Evolutionary conservation across 768 basidiomycete species (phyloP), one percentile per base, ranked within the genome.

Genomic region (Lactarius evosmus): DNA sequence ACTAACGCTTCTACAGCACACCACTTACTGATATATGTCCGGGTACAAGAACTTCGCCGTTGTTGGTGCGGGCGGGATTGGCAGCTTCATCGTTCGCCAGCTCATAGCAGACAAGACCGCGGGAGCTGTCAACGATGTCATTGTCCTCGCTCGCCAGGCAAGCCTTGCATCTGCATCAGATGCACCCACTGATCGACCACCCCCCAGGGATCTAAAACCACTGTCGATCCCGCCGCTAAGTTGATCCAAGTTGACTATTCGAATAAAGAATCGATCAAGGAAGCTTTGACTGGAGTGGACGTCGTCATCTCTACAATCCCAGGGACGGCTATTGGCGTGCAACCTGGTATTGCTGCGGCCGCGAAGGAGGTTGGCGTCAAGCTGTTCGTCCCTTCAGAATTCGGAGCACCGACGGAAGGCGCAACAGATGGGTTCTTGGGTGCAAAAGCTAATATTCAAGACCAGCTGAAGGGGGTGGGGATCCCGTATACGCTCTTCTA

Each of bases 301-400:
- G 59, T 66, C n/a, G 58, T 67, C 44, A 60, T 70, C 55, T 61
- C 58, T 11, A 59, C 69, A 7, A 62, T 70, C 19, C 2, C 55
- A 3, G 51, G 56, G 22, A n/a, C 51, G 12, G 38, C 30, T 29
- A 53, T 69, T 34, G 62, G 16, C 12, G 60, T 46, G 19, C 73
- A 74, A 62, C 30, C 12, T 4, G 25, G 30, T 1, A 62, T 74
- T 11, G 69, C 69, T 1, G 44, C 65, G 0, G 73, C 70, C 0
- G 67, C 69, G 2, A 74, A 71, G 64, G 58, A 58, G 36, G 73
- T 66, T 0, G 70, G 73, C 25, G 75, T 73, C 29, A 65, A 70
- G 58, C 66, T 75, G 17, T 75, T 75, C 58, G 65, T 73, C 7
- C 75, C 74, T 8, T 69, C 70, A 51, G 74, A 75, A 60, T 75